Evolutionary conservation across 176 grass and related monocot species (phyloP).

Genomic region (Elymus sibiricus): DNA sequence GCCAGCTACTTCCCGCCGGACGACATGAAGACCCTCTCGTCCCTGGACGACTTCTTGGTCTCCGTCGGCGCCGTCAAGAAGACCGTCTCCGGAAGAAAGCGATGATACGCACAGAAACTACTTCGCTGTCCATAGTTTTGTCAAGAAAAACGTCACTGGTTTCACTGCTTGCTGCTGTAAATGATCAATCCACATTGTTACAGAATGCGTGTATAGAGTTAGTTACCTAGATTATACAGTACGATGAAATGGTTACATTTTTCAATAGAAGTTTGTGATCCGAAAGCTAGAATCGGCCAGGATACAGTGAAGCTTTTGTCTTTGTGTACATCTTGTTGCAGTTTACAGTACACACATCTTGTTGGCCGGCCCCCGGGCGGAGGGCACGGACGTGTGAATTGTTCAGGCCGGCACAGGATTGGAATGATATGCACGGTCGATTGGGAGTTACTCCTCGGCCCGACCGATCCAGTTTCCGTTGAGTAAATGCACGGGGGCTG

Average conservation of each 20-base stretch:
- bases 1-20: slow-evolving; percentile 81
- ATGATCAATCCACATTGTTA: neutral
- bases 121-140: neutral
- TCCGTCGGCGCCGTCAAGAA: slow-evolving; percentile 80
- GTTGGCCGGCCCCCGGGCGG: neutral
- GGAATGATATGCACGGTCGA: neutral
- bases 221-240: neutral
- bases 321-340: neutral
- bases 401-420: slow-evolving; percentile 1
- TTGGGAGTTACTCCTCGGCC: neutral
- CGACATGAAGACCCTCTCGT: slow-evolving; percentile 96
- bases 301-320: neutral
- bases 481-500: slow-evolving; percentile 31
- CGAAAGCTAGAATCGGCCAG: neutral
- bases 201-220: neutral
- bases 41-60: slow-evolving; percentile 87
- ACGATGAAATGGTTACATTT: neutral
- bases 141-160: neutral
- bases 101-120: slow-evolving; percentile 5
- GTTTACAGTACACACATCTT: neutral
- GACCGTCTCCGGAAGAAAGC: slow-evolving; percentile 76
- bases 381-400: neutral
- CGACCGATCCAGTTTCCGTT: neutral
- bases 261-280: neutral
- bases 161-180: neutral